Evolutionary conservation across 768 basidiomycete genomes (phyloP), one percentile per base, ranked within the genome.

Genomic region (Butyriboletus loyo): DNA sequence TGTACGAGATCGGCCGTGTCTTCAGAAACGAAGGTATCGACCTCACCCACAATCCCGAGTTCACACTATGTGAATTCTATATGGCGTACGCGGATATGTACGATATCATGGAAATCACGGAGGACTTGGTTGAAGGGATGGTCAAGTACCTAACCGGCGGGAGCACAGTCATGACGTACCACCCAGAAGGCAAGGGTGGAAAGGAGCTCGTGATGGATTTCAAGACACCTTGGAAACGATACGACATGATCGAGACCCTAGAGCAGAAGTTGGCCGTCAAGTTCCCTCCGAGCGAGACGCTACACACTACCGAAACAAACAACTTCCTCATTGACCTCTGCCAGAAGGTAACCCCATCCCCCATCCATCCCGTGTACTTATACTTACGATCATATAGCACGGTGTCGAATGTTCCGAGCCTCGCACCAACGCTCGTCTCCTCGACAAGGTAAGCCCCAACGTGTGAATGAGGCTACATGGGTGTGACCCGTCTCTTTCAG

Each of bases 11-110:
- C 56, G 97, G 96, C 3, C 86, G 96, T 37, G 94, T 98, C 13
- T 99, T 98, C 82, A 79, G 97, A 42, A 99, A 98, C 72, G 97
- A 99, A 70, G 91, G 95, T 28, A 99, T 99, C 66, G 97, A 99
- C 74, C 75, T 99, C 59, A 99, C 97, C 17, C 97, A 99, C 72
- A 99, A 99, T 73, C 97, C 97, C 60, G 97, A 99, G 71, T 98
- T 98, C 76, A 91, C 92, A 6, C 96, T 98, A 74, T 98, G 96
- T 80, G 96, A 99, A 75, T 98, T 99, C 74, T 99, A 98, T 68
- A 98, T 99, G 96, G 96, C 97, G 28, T 98, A 98, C 63, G 97
- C 97, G 53, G 97, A 98, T 70, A 95, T 96, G 94, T 88, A 92
- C 75, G 97, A 98, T 66, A 53, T 98, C 52, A 98, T 99, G 96